phyloP scores from a whole-genome alignment of 768 basidiomycete species.

The Boletus rubropictus region DNA sequence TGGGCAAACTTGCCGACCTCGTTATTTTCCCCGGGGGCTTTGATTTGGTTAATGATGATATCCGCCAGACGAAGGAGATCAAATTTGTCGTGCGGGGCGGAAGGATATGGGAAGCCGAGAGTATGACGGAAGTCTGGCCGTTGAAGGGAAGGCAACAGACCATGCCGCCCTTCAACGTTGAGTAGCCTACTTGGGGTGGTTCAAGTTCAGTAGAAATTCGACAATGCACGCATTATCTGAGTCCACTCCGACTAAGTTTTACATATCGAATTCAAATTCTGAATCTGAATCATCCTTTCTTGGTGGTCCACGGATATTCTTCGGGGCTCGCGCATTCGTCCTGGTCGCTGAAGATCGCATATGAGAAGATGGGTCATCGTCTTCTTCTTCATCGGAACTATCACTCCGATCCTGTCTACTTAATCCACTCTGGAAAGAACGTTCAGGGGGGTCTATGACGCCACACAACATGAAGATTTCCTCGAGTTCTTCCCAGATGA shows the following conservation, averaged over 20 bases:
- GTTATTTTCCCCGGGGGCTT: constrained; percentile 58
- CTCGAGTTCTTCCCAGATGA: constrained; percentile 53
- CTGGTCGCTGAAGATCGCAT: constrained; percentile 54
- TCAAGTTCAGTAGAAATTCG: not conserved
- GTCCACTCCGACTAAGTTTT: constrained; percentile 14
- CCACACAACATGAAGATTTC: constrained; percentile 59
- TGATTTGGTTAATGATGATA: constrained; percentile 50
- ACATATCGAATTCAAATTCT: constrained; percentile 73
- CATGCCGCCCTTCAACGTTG: constrained; percentile 55
- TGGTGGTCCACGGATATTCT: constrained; percentile 47
- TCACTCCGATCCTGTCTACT: constrained; percentile 34
- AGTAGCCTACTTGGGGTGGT: constrained; percentile 20
- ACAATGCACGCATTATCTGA: not conserved
- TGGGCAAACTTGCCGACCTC: constrained; percentile 68
- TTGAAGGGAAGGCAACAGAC: constrained; percentile 47
- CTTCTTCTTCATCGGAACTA: constrained; percentile 43
- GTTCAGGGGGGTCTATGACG: constrained; percentile 56
- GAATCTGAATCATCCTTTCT: constrained; percentile 69
- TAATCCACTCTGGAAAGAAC: constrained; percentile 27
- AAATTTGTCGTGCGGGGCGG: constrained; percentile 58
- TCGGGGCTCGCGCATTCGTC: constrained; percentile 45
- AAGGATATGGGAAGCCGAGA: constrained; percentile 62
- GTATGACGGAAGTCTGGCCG: constrained; percentile 72
- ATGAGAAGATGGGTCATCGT: constrained; percentile 45
- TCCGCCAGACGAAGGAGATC: constrained; percentile 46